Evolutionary conservation across 441 rosid species (phyloP).

Genomic region (Brassica hybrid): DNA sequence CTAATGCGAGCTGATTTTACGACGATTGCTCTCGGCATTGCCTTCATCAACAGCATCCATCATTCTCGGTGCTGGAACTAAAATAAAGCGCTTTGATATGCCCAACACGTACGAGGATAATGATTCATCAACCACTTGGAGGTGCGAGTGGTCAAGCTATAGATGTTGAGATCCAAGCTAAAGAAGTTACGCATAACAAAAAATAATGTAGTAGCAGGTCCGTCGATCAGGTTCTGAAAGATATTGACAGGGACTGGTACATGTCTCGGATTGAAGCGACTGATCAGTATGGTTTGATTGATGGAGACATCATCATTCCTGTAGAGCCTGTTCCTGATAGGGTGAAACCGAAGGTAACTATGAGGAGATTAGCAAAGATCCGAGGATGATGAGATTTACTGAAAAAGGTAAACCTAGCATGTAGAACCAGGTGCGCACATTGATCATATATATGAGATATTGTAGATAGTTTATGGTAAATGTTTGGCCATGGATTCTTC

Average conservation of each 20-base stretch:
- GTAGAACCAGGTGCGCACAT: background rate
- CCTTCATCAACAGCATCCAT: too few species aligned
- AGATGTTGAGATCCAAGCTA: conserved; percentile 84
- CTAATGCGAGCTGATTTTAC: too few species aligned
- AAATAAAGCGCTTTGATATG: conserved; percentile 63
- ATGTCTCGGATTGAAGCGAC: conserved; percentile 59
- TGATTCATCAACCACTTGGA: conserved; percentile 94
- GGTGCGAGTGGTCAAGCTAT: conserved; percentile 86
- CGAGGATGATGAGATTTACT: conserved; percentile 81
- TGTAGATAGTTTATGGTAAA: too few species aligned
- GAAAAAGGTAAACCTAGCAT: conserved; percentile 30
- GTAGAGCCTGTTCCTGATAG: conserved; percentile 73
- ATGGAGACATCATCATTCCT: conserved; percentile 83
- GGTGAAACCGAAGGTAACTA: conserved; percentile 65
- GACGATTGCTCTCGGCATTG: too few species aligned
- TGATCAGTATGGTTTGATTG: conserved; percentile 79
- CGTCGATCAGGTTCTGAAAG: conserved; percentile 68
- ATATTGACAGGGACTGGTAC: conserved; percentile 82
- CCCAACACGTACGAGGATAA: conserved; percentile 77
- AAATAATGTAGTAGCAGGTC: conserved; percentile 70
- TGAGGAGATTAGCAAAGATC: conserved; percentile 66
- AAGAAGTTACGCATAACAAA: conserved; percentile 85
- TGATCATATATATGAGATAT: too few species aligned
- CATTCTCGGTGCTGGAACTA: too few species aligned
- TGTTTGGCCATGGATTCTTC: too few species aligned